Conservation (phyloP, 2,329 filamentous ascomycete species). For the Rhynchosporium graminicola region DNA sequence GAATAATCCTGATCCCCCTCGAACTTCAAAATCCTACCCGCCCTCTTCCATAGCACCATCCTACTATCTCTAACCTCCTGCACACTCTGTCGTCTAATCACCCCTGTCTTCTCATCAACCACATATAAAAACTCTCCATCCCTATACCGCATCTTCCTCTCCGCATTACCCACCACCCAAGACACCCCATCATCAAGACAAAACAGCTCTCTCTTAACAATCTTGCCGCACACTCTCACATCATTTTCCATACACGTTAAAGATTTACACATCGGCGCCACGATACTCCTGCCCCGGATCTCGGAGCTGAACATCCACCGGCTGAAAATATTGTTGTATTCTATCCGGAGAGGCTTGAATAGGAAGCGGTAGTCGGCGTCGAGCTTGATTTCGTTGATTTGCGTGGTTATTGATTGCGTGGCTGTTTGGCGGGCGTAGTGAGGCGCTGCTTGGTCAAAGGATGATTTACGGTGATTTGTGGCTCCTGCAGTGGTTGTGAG, state of each 20-base stretch:
- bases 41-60: slow-evolving; percentile 2
- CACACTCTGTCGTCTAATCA: slow-evolving; percentile 13
- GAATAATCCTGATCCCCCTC: slow-evolving; percentile 20
- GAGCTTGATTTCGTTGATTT: slow-evolving; percentile 18
- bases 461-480: slow-evolving; percentile 13
- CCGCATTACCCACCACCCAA: slow-evolving; percentile 17
- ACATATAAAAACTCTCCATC: slow-evolving; percentile 11
- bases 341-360: slow-evolving; percentile 19
- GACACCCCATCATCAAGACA: slow-evolving; percentile 23
- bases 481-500: background rate
- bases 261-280: slow-evolving; percentile 14
- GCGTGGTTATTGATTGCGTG: background rate
- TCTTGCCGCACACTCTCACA: slow-evolving; percentile 6
- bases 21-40: slow-evolving; percentile 6
- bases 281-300: slow-evolving; percentile 18
- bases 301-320: slow-evolving; percentile 28
- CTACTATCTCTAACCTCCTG: slow-evolving; percentile 13
- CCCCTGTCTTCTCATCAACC: slow-evolving; percentile 16
- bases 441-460: slow-evolving; percentile 4
- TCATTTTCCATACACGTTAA: slow-evolving; percentile 16
- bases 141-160: background rate
- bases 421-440: slow-evolving; percentile 1
- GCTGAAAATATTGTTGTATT: slow-evolving; percentile 22
- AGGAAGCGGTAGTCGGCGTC: slow-evolving; percentile 23
- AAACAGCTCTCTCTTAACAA: slow-evolving; percentile 17